Conservation (phyloP, 176 grass and related monocot genomes). For the Neostapfia colusana region DNA sequence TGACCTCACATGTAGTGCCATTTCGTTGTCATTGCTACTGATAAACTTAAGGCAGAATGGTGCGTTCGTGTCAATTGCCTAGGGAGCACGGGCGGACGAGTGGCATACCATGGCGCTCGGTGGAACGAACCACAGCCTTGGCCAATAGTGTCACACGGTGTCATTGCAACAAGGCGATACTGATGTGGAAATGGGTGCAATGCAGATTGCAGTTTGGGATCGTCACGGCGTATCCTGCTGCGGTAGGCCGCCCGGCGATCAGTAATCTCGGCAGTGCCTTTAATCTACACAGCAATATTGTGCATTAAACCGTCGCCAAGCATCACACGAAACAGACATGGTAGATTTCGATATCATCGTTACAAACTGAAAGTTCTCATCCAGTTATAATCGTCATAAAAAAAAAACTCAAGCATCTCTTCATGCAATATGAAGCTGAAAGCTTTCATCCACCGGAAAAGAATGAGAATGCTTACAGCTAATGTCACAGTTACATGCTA, state of each 20-base stretch:
- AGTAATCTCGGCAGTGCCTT: too few relatives aligned
- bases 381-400: background rate
- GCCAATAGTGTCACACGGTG: too few relatives aligned
- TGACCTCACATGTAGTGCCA: background rate
- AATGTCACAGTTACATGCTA: background rate
- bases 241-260: too few relatives aligned
- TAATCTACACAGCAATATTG: background rate
- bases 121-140: too few relatives aligned
- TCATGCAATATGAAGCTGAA: background rate
- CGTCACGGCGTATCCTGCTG: too few relatives aligned
- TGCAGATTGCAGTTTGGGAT: too few relatives aligned
- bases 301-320: background rate
- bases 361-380: background rate
- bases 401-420: slow-evolving; percentile 5
- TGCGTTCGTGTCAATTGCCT: too few relatives aligned
- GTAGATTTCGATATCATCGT: background rate
- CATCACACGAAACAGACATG: background rate
- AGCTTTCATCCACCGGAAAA: background rate
- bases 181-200: too few relatives aligned
- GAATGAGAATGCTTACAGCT: slow-evolving; percentile 9
- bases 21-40: background rate
- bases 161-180: too few relatives aligned
- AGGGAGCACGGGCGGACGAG: too few relatives aligned
- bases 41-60: too few relatives aligned
- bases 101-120: too few relatives aligned